phyloP scores from a whole-genome alignment of 2,329 filamentous ascomycete species.

The Pestalotiopsis sp. region DNA sequence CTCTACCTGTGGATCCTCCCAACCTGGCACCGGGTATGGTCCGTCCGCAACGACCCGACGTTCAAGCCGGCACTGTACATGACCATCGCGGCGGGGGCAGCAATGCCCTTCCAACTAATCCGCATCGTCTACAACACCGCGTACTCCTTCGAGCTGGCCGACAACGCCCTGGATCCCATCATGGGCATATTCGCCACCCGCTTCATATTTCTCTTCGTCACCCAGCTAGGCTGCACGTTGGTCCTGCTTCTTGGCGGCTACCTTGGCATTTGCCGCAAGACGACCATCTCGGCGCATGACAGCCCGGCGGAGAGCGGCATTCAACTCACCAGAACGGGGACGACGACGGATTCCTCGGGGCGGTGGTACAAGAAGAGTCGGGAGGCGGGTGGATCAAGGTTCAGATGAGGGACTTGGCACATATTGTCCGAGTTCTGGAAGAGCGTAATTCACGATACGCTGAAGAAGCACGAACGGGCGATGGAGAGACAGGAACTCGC shows the following conservation, averaged over 20 bases:
- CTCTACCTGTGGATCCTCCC: not conserved
- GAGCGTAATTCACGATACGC: no score
- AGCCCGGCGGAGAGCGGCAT: not conserved
- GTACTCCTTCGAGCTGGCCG: not conserved
- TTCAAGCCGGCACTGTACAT: slow-evolving; percentile 1
- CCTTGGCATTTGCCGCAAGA: not conserved
- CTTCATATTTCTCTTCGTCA: slow-evolving; percentile 2
- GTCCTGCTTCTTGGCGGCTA: not conserved
- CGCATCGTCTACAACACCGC: not conserved
- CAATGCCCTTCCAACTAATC: not conserved
- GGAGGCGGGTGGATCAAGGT: not conserved
- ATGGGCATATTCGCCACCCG: slow-evolving; percentile 2
- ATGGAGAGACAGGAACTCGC: not conserved
- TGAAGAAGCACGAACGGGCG: no score
- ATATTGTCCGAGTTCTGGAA: not conserved
- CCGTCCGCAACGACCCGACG: not conserved
- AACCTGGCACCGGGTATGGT: not conserved
- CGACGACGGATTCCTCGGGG: not conserved
- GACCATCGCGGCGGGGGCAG: not conserved
- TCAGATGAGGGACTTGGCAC: not conserved
- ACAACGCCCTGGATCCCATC: not conserved
- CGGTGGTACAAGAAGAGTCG: not conserved
- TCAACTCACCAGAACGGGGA: not conserved
- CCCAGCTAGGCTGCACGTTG: not conserved
- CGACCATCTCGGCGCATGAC: not conserved